These are phyloP conservation scores for Fusarium goolgardi DNA, from an alignment of 2,329 filamentous ascomycete genomes.

Conservation along the genomic window DNA sequence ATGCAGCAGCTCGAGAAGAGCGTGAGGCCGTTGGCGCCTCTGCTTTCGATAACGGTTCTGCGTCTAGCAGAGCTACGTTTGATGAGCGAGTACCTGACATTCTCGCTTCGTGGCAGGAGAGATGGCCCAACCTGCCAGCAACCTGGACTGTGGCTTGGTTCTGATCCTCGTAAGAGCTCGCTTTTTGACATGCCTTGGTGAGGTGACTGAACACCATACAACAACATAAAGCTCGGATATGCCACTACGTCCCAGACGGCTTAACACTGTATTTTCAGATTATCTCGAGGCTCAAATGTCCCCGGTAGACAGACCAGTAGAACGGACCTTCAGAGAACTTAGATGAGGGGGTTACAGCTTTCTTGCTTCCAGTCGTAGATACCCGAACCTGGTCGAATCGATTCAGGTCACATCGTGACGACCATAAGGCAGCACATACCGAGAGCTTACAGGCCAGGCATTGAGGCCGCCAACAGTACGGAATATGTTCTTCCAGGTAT, in stretches of 20 bases:
- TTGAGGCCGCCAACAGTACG: neutral
- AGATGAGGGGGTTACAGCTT: neutral
- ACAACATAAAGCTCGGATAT: neutral
- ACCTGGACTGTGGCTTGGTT: constrained; percentile 98
- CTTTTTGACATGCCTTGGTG: neutral
- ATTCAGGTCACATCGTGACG: neutral
- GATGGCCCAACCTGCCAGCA: constrained; percentile 90
- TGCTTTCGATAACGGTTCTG: constrained; percentile 76
- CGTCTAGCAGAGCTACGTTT: constrained; percentile 78
- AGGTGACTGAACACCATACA: neutral
- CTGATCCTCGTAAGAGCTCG: constrained; percentile 54
- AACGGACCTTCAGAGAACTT: neutral
- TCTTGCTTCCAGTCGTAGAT: constrained; percentile 23
- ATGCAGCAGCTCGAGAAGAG: constrained; percentile 82
- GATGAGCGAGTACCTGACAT: constrained; percentile 95
- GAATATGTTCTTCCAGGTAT: neutral
- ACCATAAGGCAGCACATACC: neutral
- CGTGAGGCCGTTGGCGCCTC: constrained; percentile 71
- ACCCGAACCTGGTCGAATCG: neutral
- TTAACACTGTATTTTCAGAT: neutral
- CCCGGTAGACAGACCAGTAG: neutral
- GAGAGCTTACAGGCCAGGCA: neutral
- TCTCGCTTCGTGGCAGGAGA: constrained; percentile 91
- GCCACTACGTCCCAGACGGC: neutral
- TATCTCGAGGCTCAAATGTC: neutral